A percentile compares a stretch with the other conserved stretches of the same genome.
Evolutionary conservation across 257 asterid genomes (phyloP).

Genomic region (Plantago elongata): DNA sequence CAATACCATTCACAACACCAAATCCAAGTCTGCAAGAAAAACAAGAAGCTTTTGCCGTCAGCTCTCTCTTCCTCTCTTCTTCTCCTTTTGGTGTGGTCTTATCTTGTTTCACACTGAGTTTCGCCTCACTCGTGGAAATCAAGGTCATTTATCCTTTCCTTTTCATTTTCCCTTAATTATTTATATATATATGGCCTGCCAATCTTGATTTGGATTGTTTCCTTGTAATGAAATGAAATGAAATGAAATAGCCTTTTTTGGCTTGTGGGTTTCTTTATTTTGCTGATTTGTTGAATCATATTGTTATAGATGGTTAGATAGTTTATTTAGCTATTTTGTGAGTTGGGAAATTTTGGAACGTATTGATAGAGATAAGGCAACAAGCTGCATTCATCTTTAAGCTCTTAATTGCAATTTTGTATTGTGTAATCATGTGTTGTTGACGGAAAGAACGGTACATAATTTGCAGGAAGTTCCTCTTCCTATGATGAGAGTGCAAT

Average conservation of each 20-base stretch:
- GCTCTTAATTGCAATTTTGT: background rate
- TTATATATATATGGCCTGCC: background rate
- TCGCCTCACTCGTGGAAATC: constrained; percentile 56
- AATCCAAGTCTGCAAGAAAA: too few species aligned
- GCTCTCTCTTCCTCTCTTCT: constrained; percentile 48
- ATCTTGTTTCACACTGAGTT: constrained; percentile 48
- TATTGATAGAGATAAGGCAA: too few species aligned
- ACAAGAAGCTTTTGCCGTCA: constrained; percentile 19
- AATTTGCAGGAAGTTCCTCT: constrained; percentile 51
- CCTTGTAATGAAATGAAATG: background rate
- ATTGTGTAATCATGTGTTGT: constrained; percentile 8
- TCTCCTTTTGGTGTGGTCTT: constrained; percentile 49
- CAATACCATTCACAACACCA: too few species aligned
- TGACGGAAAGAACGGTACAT: constrained; percentile 7
- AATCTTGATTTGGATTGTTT: background rate
- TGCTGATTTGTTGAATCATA: background rate
- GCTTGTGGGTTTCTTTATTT: background rate
- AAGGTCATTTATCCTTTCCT: constrained; percentile 34
- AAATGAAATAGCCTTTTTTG: background rate
- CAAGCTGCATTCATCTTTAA: too few species aligned
- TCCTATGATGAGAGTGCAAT: constrained; percentile 32
- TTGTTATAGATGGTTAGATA: too few species aligned
- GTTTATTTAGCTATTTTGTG: background rate
- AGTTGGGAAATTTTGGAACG: background rate
- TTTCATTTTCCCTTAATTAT: background rate